Conservation (phyloP, 805 yeast species). For the Kazachstania taianensis region DNA sequence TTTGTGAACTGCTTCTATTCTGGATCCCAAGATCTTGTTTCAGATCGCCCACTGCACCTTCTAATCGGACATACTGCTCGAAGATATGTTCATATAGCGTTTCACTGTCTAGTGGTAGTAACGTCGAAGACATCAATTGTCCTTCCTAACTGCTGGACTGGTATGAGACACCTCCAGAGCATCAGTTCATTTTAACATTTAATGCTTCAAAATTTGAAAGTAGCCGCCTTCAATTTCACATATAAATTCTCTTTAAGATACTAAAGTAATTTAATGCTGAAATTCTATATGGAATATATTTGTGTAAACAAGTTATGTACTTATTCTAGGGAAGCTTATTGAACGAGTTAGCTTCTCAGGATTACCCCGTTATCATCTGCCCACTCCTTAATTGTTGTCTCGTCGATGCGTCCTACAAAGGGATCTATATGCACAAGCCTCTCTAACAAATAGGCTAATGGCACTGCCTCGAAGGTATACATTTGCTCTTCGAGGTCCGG, state of each 20-base stretch:
- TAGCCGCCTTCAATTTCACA: too few relatives aligned
- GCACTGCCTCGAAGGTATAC: constrained; percentile 24
- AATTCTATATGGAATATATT: too few relatives aligned
- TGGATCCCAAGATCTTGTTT: constrained; percentile 29
- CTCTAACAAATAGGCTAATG: constrained; percentile 13
- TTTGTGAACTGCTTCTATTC: constrained; percentile 5
- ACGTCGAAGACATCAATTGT: constrained; percentile 9
- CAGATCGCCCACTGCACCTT: constrained; percentile 11
- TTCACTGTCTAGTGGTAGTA: constrained; percentile 14
- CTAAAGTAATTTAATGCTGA: too few relatives aligned
- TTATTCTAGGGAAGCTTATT: too few relatives aligned
- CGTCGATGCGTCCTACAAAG: constrained; percentile 23
- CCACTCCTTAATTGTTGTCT: constrained; percentile 24
- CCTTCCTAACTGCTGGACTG: too few relatives aligned
- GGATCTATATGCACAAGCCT: constrained; percentile 17
- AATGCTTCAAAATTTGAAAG: too few relatives aligned
- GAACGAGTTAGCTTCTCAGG: neutral
- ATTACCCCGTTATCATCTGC: constrained; percentile 27
- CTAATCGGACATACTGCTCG: constrained; percentile 23
- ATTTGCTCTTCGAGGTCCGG: constrained; percentile 20
- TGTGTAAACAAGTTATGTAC: too few relatives aligned
- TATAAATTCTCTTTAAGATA: too few relatives aligned
- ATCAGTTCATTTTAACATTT: too few relatives aligned
- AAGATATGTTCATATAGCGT: constrained; percentile 25
- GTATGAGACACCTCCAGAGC: too few relatives aligned